Evolutionary conservation across 1,284 basidiomycete species (phyloP).

Genomic region (Puccinia sorghi): DNA sequence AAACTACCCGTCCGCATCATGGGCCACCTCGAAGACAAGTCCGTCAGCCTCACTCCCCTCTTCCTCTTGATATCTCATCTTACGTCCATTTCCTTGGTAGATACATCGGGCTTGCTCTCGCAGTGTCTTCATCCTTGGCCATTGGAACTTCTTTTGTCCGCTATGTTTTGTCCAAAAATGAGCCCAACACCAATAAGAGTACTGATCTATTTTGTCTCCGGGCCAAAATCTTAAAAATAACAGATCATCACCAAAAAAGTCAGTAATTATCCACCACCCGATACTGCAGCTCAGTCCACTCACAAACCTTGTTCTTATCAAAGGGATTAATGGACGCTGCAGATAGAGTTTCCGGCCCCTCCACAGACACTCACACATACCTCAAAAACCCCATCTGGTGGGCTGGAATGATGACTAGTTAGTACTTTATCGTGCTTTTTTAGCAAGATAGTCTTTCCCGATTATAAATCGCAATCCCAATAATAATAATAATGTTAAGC

Average conservation of each 20-base stretch:
- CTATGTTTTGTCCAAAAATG: slow-evolving; percentile 43
- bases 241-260: slow-evolving; percentile 98
- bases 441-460: no score
- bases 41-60: background rate
- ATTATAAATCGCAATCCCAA: background rate
- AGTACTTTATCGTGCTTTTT: slow-evolving; percentile 59
- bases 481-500: slow-evolving; percentile 41
- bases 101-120: slow-evolving; percentile 84
- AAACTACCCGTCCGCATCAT: no score
- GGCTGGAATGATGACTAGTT: slow-evolving; percentile 90
- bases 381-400: slow-evolving; percentile 95
- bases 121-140: slow-evolving; percentile 75
- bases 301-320: background rate
- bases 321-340: slow-evolving; percentile 51
- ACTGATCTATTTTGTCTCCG: background rate
- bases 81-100: slow-evolving; percentile 60
- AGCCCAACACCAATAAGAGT: background rate
- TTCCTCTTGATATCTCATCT: background rate
- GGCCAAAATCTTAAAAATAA: slow-evolving; percentile 49
- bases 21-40: slow-evolving; percentile 29
- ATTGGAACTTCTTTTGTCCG: slow-evolving; percentile 65
- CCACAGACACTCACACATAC: slow-evolving; percentile 63
- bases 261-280: slow-evolving; percentile 50
- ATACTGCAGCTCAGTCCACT: background rate
- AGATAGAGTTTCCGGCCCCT: slow-evolving; percentile 19